phyloP scores from a whole-genome alignment of 352 stramenopile species.

The Phytophthora lateralis region DNA sequence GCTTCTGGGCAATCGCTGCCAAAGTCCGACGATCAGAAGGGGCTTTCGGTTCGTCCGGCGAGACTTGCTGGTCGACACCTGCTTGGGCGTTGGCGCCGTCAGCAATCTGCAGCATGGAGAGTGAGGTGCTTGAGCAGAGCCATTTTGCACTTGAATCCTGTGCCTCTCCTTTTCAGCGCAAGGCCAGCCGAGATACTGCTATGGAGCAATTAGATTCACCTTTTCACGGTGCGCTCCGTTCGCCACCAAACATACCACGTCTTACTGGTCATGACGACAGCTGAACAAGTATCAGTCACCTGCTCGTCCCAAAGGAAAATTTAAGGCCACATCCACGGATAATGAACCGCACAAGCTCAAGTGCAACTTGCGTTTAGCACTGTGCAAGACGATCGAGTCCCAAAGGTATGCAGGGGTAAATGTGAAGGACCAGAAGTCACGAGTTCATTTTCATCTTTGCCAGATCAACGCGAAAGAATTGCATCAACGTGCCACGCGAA shows the following conservation, averaged over 20 bases:
- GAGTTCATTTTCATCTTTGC: slow-evolving; percentile 3
- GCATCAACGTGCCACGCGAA: background rate
- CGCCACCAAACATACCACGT: background rate
- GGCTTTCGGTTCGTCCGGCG: slow-evolving; percentile 22
- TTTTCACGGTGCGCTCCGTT: background rate
- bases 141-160: slow-evolving; percentile 21
- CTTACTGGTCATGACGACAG: background rate
- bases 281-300: background rate
- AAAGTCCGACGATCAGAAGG: slow-evolving; percentile 20
- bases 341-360: background rate
- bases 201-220: background rate
- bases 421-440: slow-evolving; percentile 7
- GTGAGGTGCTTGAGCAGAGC: slow-evolving; percentile 17
- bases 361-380: no score
- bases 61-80: slow-evolving; percentile 12
- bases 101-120: slow-evolving; percentile 24
- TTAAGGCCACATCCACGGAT: background rate
- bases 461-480: slow-evolving; percentile 1
- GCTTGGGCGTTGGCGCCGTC: background rate
- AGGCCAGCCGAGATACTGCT: background rate
- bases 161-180: slow-evolving; percentile 1
- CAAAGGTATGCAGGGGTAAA: background rate
- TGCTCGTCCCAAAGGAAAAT: background rate
- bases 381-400: background rate
- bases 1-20: background rate